Evolutionary conservation across 768 basidiomycete genomes (phyloP), one percentile per base, ranked within the genome.

Genomic region (Pleurotus tuber-regium): DNA sequence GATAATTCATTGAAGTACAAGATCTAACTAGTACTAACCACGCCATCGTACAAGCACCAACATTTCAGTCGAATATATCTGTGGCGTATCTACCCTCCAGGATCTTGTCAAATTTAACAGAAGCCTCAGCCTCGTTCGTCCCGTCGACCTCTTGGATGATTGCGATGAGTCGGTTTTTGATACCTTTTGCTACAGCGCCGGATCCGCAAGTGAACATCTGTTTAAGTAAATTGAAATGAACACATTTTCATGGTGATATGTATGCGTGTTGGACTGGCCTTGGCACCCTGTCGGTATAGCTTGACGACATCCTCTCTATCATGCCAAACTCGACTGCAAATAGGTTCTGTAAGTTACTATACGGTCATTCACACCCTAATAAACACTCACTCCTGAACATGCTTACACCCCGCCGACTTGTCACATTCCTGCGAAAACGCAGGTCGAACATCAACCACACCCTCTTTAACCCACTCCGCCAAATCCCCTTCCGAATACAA

Each of bases 171-270:
- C 60, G 63, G 6, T 62, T 59, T 56, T 70, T 72, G 48, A 79
- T 62, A 0, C 72, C 75, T 16, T 66, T 63, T 4, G 75, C 70
- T 38, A 75, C 61, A 25, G 60, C 61, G 10, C 66, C 57, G 1
- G 72, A 71, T 6, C 76, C 76, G 53, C 76, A 78, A 7, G 72
- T 70, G 57, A 69, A 77, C 54, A 74, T 71, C 70, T 75, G 48
- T 21, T 28, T 12, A 18, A n/a, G n/a, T n/a, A n/a, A n/a, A n/a
- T n/a, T n/a, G n/a, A n/a, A n/a, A n/a, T n/a, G n/a, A n/a, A n/a
- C n/a, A n/a, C n/a, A n/a, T n/a, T n/a, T n/a, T n/a, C n/a, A n/a
- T n/a, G n/a, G n/a, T n/a, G n/a, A n/a, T n/a, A n/a, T n/a, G n/a
- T n/a, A 47, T 16, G 53, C 8, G 12, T 6, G 46, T 40, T 19